phyloP scores from a whole-genome alignment of 2,329 filamentous ascomycete genomes.

The Scedosporium minutisporum region DNA sequence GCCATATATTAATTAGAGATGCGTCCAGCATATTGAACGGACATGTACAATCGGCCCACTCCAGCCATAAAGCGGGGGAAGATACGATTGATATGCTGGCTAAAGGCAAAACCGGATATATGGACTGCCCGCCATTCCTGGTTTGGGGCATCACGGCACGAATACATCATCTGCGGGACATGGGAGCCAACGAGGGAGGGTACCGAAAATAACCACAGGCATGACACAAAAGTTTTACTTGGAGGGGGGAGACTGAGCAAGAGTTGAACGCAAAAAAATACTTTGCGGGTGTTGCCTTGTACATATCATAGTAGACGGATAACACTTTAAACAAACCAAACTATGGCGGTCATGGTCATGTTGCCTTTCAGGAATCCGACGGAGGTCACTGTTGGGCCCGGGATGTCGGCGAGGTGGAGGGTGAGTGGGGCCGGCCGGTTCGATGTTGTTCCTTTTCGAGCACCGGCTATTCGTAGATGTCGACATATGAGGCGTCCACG shows the following conservation, averaged over 20 bases:
- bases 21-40: neutral
- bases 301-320: neutral
- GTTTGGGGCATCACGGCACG: neutral
- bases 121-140: neutral
- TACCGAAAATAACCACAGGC: slow-evolving; percentile 1
- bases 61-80: neutral
- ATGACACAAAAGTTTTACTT: neutral
- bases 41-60: neutral
- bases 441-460: neutral
- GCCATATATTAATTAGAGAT: neutral
- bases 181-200: neutral
- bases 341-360: neutral
- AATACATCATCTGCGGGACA: neutral
- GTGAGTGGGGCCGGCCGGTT: neutral
- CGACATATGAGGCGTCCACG: neutral
- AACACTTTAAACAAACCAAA: neutral
- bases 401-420: neutral
- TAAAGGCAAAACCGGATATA: neutral
- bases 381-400: neutral
- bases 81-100: neutral
- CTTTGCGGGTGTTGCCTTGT: neutral
- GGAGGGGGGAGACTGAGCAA: neutral
- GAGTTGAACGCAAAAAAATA: neutral
- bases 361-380: neutral
- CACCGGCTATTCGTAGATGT: neutral